A percentile compares a stretch with the other conserved stretches of the same genome.
Conservation (phyloP, 2,329 filamentous ascomycete species). For the Taxawa tesnikishii region DNA sequence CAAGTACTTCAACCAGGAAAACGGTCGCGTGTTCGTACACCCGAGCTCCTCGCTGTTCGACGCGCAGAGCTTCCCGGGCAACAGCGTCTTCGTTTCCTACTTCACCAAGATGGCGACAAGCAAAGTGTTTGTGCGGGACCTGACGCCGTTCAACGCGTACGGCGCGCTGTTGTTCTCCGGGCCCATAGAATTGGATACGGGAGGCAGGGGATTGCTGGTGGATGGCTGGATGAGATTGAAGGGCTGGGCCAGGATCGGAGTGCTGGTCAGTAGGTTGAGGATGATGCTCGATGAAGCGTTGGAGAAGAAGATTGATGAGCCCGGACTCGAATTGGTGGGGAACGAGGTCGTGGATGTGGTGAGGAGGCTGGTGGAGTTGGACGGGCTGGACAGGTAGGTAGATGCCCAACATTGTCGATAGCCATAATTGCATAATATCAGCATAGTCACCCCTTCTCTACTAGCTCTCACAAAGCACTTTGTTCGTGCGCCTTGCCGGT, state of each 20-base stretch:
- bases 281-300: constrained; percentile 80
- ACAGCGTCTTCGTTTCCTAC: constrained; percentile 71
- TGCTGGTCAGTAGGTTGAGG: constrained; percentile 70
- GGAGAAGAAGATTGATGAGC: constrained; percentile 67
- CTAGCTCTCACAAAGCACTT: too few relatives aligned
- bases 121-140: constrained; percentile 82
- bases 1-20: constrained; percentile 73
- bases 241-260: constrained; percentile 91
- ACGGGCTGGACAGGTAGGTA: constrained; percentile 43
- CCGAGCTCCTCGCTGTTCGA: constrained; percentile 80
- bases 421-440: too few relatives aligned
- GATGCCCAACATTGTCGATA: too few relatives aligned
- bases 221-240: constrained; percentile 81
- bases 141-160: constrained; percentile 89
- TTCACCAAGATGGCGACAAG: constrained; percentile 85
- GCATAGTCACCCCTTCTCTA: too few relatives aligned
- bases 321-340: constrained; percentile 29
- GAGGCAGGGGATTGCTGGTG: constrained; percentile 75
- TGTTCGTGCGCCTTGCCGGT: too few relatives aligned
- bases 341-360: constrained; percentile 66
- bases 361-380: constrained; percentile 70
- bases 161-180: constrained; percentile 81
- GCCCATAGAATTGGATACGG: constrained; percentile 70
- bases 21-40: constrained; percentile 83
- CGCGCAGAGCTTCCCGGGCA: constrained; percentile 62